These are phyloP conservation scores for Fusarium musae DNA, from an alignment of 2,329 filamentous ascomycete genomes.

Conservation along the genomic window DNA sequence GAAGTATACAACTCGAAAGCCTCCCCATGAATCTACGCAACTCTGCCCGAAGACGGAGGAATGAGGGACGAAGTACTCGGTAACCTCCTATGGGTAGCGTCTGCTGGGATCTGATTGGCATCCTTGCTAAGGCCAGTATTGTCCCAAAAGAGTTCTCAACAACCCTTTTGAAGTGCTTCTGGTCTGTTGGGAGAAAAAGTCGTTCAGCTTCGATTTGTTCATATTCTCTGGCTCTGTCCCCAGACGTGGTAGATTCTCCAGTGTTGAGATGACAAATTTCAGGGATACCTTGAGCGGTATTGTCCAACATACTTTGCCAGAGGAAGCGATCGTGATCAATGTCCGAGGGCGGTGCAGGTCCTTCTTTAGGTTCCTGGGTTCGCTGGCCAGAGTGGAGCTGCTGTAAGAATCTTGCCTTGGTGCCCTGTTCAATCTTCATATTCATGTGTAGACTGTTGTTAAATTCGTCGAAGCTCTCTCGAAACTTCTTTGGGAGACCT, in stretches of 20 bases:
- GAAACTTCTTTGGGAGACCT: neutral
- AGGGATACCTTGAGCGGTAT: neutral
- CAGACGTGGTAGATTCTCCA: neutral
- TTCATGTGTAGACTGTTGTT: neutral
- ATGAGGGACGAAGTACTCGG: neutral
- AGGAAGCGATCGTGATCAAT: neutral
- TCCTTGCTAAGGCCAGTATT: neutral
- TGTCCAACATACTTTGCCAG: neutral
- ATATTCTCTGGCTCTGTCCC: neutral
- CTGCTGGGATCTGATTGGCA: neutral
- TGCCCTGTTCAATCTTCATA: neutral
- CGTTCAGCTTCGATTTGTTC: neutral
- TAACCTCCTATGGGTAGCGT: neutral
- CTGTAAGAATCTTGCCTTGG: neutral
- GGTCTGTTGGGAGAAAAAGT: neutral
- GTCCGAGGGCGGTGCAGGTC: rapidly evolving
- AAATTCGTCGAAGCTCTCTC: neutral
- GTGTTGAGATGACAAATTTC: neutral
- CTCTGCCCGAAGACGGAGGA: neutral
- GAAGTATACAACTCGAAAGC: neutral
- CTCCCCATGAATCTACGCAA: neutral
- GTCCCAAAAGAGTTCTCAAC: neutral
- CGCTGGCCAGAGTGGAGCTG: neutral
- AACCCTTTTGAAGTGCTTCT: neutral
- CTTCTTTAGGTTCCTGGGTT: neutral